Evolutionary conservation across 345 rosid species (phyloP).

Genomic region (Camelina hispida): DNA sequence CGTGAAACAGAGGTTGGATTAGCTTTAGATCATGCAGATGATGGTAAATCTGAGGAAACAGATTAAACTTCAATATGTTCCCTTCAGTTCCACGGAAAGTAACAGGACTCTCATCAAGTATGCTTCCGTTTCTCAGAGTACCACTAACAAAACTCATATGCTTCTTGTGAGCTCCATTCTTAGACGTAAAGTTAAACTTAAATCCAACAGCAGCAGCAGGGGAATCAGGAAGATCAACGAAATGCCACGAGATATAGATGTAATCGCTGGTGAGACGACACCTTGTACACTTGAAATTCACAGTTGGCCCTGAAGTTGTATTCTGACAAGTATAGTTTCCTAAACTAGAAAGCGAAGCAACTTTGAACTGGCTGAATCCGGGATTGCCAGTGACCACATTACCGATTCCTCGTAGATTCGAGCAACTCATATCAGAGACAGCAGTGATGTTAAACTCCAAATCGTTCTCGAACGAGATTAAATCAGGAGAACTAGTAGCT

Average conservation of each 20-base stretch:
- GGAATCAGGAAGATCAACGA: constrained; percentile 74
- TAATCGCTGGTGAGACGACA: constrained; percentile 63
- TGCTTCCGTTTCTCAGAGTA: constrained; percentile 65
- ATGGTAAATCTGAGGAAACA: constrained; percentile 79
- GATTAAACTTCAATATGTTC: constrained; percentile 77
- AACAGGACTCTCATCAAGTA: constrained; percentile 64
- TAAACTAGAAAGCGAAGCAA: constrained; percentile 54
- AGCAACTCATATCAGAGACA: constrained; percentile 88
- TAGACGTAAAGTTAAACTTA: constrained; percentile 75
- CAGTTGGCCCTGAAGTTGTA: constrained; percentile 76
- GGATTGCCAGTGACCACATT: constrained; percentile 68
- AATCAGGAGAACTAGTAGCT: constrained; percentile 80
- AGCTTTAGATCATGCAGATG: constrained; percentile 72
- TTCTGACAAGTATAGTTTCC: constrained; percentile 70
- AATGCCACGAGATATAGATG: constrained; percentile 83
- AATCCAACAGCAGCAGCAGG: constrained; percentile 94
- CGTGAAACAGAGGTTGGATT: constrained; percentile 89
- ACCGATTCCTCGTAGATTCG: constrained; percentile 69
- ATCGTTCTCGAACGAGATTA: constrained; percentile 71
- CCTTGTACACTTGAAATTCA: constrained; percentile 68
- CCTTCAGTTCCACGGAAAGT: constrained; percentile 77
- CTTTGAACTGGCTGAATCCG: constrained; percentile 62
- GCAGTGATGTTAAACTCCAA: constrained; percentile 86
- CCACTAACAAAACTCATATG: constrained; percentile 86
- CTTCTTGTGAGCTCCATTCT: constrained; percentile 51